Evolutionary conservation across 192 early-diverging fungal genomes (phyloP), one percentile per base, ranked within the genome.

Genomic region (Podila horticola): DNA sequence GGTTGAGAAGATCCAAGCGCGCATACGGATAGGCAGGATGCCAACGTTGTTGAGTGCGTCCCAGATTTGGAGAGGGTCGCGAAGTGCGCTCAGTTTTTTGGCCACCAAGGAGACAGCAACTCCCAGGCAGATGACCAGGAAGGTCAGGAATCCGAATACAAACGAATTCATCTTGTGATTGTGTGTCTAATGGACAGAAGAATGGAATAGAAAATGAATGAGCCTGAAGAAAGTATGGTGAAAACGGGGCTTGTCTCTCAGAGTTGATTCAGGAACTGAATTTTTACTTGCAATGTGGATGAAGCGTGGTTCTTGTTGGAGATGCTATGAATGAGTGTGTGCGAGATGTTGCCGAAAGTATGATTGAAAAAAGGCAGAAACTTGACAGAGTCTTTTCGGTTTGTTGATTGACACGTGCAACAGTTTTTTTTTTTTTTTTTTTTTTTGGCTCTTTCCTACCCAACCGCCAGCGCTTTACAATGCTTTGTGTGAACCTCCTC

Each of bases 41-140:
- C 84, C 74, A 24, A 85, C 72, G 30, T 83, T 84, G 24, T 83
- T 84, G 63, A 90, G 74, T 13, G 74, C 79, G 33, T 88, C 84
- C 88, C 88, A 90, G 48, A 84, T 81, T 29, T 81, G 63, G 13
- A 88, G 65, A 59, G 88, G 87, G 61, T 85, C 74, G 15, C 79
- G 69, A 45, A 82, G 29, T 19, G 77, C 20, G 8, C 71, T 61
- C 28, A 81, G 77, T 51, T 81, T 81, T 38, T 81, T 81, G 33
- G 62, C 48, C 17, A 81, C n/a, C 10, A 73, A 24, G 45, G 66
- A 64, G 8, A n/a, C 30, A 22, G 49, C 19, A 22, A 58, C 66
- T 12, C 36, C 62, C 12, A 81, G 29, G 17, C 41, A 66, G 49
- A 58, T 29, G 48, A 38, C 5, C 24, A 72, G 49, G 34, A 48